Evolutionary conservation across 306 rosid species (phyloP).

Genomic region (Trifolium dubium): DNA sequence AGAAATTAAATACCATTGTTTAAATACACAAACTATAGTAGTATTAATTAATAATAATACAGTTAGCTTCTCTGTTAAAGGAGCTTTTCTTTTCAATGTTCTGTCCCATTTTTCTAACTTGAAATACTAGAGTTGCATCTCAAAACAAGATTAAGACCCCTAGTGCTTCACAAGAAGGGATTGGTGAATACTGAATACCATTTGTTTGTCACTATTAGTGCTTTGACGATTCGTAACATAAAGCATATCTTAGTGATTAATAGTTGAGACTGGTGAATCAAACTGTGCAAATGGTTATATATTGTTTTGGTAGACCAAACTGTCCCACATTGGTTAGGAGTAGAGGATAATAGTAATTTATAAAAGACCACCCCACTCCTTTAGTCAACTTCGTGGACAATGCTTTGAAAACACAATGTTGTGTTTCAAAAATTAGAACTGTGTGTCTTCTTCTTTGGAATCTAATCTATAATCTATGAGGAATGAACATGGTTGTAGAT

Average conservation of each 20-base stretch:
- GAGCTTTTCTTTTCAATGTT: conserved; percentile 31
- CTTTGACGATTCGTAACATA: too few relatives aligned
- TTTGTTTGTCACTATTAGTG: background rate
- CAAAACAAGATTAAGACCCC: too few relatives aligned
- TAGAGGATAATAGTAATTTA: background rate
- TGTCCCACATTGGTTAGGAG: background rate
- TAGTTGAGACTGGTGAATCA: background rate
- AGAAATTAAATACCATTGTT: conserved; percentile 6
- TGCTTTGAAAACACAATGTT: too few relatives aligned
- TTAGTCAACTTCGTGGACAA: background rate
- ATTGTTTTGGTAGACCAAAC: background rate
- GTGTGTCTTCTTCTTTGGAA: background rate
- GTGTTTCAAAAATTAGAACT: background rate
- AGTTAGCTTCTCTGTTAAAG: conserved; percentile 30
- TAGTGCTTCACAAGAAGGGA: too few relatives aligned
- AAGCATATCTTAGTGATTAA: background rate
- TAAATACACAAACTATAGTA: background rate
- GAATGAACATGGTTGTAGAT: too few relatives aligned
- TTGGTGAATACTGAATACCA: background rate
- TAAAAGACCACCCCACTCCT: background rate
- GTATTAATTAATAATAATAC: conserved; percentile 1
- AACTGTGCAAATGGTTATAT: background rate
- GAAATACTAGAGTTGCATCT: conserved; percentile 24
- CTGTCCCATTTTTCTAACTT: conserved; percentile 27
- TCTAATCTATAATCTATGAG: too few relatives aligned